A percentile compares a stretch with the other conserved stretches of the same genome.
Evolutionary conservation across 495 filamentous ascomycete genomes (phyloP).

Genomic region (Viridothelium virens): DNA sequence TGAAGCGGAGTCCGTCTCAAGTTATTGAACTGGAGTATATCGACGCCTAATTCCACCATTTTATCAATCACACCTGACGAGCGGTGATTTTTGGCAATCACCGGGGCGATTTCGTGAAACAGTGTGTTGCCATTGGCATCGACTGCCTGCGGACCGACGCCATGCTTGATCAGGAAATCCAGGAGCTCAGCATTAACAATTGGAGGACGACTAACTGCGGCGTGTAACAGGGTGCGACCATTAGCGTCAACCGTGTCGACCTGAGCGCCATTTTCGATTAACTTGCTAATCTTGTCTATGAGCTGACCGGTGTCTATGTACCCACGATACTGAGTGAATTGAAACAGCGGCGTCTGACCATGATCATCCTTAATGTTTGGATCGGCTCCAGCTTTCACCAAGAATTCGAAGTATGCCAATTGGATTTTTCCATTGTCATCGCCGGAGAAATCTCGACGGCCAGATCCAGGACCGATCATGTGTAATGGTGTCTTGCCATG

Average conservation of each 20-base stretch:
- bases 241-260: not conserved
- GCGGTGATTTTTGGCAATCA: not conserved
- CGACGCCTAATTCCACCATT: not conserved
- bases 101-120: not conserved
- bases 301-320: not conserved
- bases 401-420: not conserved
- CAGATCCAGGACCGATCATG: not conserved
- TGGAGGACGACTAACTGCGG: not conserved
- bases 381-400: not conserved
- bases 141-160: not conserved
- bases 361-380: not conserved
- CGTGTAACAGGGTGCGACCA: not conserved
- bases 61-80: not conserved
- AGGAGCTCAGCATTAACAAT: not conserved
- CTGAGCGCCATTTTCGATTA: not conserved
- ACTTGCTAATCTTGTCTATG: not conserved
- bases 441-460: not conserved
- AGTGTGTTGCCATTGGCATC: not conserved
- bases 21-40: not conserved
- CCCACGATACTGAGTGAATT: not conserved
- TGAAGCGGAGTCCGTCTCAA: not conserved
- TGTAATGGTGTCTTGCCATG: not conserved
- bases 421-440: not conserved
- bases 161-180: not conserved
- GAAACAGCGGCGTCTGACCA: not conserved